A percentile compares a stretch with the other conserved stretches of the same genome.
phyloP scores from a whole-genome alignment of 805 yeast genomes.

The Hermanozyma aechmeae region DNA sequence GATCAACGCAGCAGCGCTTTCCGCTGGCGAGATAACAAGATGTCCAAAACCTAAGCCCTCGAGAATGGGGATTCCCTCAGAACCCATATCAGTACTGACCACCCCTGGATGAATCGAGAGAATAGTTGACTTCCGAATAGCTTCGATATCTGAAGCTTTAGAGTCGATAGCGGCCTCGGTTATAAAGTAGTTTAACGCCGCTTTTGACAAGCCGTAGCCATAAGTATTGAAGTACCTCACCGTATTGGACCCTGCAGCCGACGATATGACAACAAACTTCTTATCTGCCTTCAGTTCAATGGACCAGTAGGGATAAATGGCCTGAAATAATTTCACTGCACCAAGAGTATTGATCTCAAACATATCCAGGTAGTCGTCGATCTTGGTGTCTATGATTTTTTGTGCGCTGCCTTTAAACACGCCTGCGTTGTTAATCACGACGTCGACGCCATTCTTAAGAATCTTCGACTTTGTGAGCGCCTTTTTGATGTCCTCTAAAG shows the following conservation, averaged over 20 bases:
- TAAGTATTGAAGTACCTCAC: constrained; percentile 7
- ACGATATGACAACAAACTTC: constrained; percentile 17
- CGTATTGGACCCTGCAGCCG: constrained; percentile 14
- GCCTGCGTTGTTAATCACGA: constrained; percentile 17
- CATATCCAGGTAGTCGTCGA: constrained; percentile 4
- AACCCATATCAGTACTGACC: background rate
- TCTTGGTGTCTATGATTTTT: constrained; percentile 1
- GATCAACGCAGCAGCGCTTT: constrained; percentile 10
- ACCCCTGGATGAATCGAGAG: background rate
- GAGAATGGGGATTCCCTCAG: too few relatives aligned
- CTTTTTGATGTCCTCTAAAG: background rate
- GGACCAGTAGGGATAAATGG: constrained; percentile 17
- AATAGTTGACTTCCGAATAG: background rate
- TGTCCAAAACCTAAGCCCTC: too few relatives aligned
- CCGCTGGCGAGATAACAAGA: constrained; percentile 18
- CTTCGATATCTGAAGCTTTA: constrained; percentile 13
- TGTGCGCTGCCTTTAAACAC: too few relatives aligned
- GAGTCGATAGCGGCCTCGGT: constrained; percentile 17
- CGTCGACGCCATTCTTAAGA: constrained; percentile 12
- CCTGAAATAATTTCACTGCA: constrained; percentile 15
- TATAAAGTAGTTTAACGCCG: constrained; percentile 24
- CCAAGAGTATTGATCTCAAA: constrained; percentile 19
- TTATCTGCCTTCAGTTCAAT: constrained; percentile 5
- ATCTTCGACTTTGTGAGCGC: constrained; percentile 2
- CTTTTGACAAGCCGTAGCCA: constrained; percentile 29